Percentiles rank a stretch among this genome's conserved stretches.
phyloP scores from a whole-genome alignment of 345 rosid species.

The Barbarea vulgaris region DNA sequence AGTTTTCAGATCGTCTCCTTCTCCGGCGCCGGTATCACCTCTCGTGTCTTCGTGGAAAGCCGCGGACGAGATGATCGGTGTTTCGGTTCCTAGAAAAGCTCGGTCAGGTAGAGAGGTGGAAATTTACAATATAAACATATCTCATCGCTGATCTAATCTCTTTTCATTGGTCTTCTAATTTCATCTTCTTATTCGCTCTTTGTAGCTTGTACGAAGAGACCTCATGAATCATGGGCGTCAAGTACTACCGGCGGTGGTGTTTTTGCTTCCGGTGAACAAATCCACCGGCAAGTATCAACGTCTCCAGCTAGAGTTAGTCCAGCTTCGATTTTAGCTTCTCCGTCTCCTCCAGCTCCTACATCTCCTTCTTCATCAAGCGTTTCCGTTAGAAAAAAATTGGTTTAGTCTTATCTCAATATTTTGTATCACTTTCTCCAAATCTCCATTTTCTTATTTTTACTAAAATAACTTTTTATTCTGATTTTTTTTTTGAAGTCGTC shows the following conservation, averaged over 20 bases:
- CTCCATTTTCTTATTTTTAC: neutral
- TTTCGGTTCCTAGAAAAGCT: slow-evolving; percentile 98
- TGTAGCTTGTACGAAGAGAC: slow-evolving; percentile 88
- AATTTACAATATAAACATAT: slow-evolving; percentile 28
- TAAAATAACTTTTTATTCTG: slow-evolving; percentile 17
- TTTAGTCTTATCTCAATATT: slow-evolving; percentile 46
- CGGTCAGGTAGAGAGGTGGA: slow-evolving; percentile 99
- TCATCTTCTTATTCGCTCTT: slow-evolving; percentile 1
- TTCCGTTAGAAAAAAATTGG: slow-evolving; percentile 82
- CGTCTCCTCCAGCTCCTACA: slow-evolving; percentile 64
- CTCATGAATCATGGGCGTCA: slow-evolving; percentile 82
- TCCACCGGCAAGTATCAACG: slow-evolving; percentile 71
- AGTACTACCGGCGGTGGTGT: slow-evolving; percentile 51
- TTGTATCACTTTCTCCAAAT: neutral
- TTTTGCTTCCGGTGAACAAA: slow-evolving; percentile 60
- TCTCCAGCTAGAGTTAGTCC: slow-evolving; percentile 79
- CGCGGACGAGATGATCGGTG: slow-evolving; percentile 95
- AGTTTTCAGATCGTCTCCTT: slow-evolving; percentile 58
- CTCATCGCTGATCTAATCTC: slow-evolving; percentile 23
- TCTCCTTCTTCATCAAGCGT: slow-evolving; percentile 92
- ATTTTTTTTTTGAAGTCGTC: slow-evolving; percentile 57
- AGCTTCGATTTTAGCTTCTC: slow-evolving; percentile 56
- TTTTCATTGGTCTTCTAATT: slow-evolving; percentile 19
- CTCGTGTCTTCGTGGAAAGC: slow-evolving; percentile 61
- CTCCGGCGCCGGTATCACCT: slow-evolving; percentile 43